Percentiles rank a stretch among this genome's conserved stretches.
phyloP scores from a whole-genome alignment of 257 asterid species.

The Mitragyna speciosa region DNA sequence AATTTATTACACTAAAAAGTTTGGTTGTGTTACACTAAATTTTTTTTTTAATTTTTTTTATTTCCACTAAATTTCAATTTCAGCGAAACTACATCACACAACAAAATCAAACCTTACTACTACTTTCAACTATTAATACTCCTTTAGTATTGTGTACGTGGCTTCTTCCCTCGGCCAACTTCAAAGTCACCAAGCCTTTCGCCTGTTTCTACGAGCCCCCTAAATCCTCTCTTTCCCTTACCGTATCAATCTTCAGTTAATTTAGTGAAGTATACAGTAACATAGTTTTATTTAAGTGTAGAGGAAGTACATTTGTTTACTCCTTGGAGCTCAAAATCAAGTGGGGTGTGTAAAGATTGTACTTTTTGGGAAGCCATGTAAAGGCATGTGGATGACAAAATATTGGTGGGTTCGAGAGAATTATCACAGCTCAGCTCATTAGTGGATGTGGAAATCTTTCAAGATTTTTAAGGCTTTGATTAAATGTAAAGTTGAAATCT shows the following conservation, averaged over 20 bases:
- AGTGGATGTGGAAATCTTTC: conserved; percentile 21
- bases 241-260: background rate
- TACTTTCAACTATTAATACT: background rate
- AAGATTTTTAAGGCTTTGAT: background rate
- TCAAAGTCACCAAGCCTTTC: conserved; percentile 34
- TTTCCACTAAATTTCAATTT: no score
- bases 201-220: conserved; percentile 41
- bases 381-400: conserved; percentile 54
- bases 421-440: conserved; percentile 38
- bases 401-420: conserved; percentile 46
- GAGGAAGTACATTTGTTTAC: conserved; percentile 26
- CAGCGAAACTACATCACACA: no score
- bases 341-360: conserved; percentile 42
- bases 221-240: conserved; percentile 15
- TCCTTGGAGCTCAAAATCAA: conserved; percentile 54
- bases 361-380: conserved; percentile 28
- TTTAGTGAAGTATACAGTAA: background rate
- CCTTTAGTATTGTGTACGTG: background rate
- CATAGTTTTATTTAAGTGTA: conserved; percentile 10
- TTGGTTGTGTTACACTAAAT: no score
- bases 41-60: no score
- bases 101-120: background rate
- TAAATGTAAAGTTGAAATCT: conserved; percentile 19
- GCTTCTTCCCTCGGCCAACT: conserved; percentile 32
- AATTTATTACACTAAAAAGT: no score